A percentile compares a stretch with the other conserved stretches of the same genome.
Conservation (phyloP, 2,329 filamentous ascomycete species). For the Hypocreales sp. region DNA sequence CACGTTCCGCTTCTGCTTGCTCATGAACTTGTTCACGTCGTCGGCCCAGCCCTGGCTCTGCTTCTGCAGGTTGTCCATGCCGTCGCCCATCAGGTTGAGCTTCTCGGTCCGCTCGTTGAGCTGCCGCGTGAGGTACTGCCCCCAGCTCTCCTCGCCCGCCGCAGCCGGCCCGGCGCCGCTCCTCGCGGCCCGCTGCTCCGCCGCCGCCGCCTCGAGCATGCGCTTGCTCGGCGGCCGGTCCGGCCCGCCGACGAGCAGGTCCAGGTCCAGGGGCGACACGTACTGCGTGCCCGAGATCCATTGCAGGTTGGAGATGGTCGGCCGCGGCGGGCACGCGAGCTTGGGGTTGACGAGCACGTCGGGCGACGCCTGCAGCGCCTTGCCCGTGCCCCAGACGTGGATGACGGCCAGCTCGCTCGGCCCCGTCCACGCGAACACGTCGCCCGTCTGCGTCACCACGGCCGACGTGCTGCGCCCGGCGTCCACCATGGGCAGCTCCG, state of each 20-base stretch:
- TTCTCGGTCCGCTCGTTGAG: constrained; percentile 84
- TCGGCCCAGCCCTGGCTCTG: constrained; percentile 73
- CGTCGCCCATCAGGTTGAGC: constrained; percentile 67
- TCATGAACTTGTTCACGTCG: constrained; percentile 76
- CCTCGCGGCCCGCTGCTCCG: constrained; percentile 51
- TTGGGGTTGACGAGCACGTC: constrained; percentile 71
- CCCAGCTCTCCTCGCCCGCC: constrained; percentile 44
- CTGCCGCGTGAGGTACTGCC: constrained; percentile 72
- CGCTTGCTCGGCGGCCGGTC: constrained; percentile 78
- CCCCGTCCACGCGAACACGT: constrained; percentile 76
- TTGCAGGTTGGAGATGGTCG: constrained; percentile 88
- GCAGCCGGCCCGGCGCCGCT: constrained; percentile 13
- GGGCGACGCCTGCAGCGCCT: constrained; percentile 42
- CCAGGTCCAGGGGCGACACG: constrained; percentile 73
- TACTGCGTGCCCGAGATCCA: constrained; percentile 96
- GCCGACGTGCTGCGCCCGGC: constrained; percentile 53
- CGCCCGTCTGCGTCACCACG: constrained; percentile 60
- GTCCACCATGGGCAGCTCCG: constrained; percentile 56
- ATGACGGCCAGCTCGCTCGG: constrained; percentile 73
- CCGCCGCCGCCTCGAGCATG: constrained; percentile 66
- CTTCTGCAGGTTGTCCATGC: constrained; percentile 68
- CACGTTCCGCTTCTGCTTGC: constrained; percentile 74
- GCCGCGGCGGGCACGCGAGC: constrained; percentile 58
- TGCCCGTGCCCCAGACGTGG: constrained; percentile 70
- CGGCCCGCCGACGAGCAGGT: constrained; percentile 77